Conservation (phyloP, 768 basidiomycete genomes). For the Erythrobasidium yunnanense region DNA sequence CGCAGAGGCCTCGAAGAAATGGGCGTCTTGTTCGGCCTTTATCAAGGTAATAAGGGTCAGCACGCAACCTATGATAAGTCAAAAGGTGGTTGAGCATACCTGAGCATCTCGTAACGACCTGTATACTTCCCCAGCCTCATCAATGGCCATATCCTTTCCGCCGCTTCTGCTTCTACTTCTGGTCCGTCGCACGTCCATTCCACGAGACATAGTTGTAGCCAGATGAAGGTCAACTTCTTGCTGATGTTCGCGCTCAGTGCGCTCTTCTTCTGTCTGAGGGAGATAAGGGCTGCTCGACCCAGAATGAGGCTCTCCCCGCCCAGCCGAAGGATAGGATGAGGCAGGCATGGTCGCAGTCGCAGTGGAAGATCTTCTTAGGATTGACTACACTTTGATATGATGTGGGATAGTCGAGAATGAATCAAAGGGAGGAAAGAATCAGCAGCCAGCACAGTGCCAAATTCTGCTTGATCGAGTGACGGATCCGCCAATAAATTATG, state of each 20-base stretch:
- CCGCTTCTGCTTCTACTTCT: conserved; percentile 13
- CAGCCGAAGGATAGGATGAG: background rate
- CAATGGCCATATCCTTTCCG: background rate
- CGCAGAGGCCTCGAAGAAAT: conserved; percentile 23
- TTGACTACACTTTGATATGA: no score
- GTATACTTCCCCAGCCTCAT: background rate
- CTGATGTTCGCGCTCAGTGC: conserved; percentile 10
- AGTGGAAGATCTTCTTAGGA: no score
- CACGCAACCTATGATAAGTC: no score
- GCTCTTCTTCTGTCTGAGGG: conserved; percentile 13
- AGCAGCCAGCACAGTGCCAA: no score
- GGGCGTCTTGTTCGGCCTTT: conserved; percentile 24
- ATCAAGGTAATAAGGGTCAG: background rate
- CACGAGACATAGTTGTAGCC: conserved; percentile 19
- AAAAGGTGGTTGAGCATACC: conserved; percentile 2
- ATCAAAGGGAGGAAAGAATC: no score
- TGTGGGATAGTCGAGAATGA: no score
- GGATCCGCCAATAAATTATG: no score
- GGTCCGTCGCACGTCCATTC: background rate
- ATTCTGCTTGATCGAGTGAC: no score
- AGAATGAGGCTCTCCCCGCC: background rate
- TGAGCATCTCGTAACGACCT: conserved; percentile 4
- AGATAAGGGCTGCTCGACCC: conserved; percentile 12
- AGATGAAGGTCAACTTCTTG: conserved; percentile 22
- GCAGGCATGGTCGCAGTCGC: background rate